phyloP scores from a whole-genome alignment of 495 filamentous ascomycete genomes.

The Apodospora peruviana region DNA sequence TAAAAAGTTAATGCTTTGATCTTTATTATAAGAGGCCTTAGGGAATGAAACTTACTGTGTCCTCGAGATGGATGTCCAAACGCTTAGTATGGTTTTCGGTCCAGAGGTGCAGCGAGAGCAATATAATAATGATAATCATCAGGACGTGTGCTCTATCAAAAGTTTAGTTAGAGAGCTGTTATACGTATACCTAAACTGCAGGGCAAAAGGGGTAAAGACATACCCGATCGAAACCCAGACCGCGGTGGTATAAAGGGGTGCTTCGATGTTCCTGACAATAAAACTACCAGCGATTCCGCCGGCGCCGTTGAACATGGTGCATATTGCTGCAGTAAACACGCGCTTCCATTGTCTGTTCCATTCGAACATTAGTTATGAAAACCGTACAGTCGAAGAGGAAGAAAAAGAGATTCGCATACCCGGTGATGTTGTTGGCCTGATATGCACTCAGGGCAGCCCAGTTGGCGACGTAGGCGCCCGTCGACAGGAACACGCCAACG shows the following conservation, averaged over 20 bases:
- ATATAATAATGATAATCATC: constrained; percentile 56
- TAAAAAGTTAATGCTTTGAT: too few species aligned
- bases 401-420: constrained; percentile 6
- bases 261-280: constrained; percentile 63
- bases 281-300: constrained; percentile 74
- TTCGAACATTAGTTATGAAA: constrained; percentile 4
- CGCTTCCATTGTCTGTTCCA: constrained; percentile 63
- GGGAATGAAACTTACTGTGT: constrained; percentile 21
- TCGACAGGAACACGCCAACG: constrained; percentile 68
- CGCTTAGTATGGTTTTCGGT: constrained; percentile 40
- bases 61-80: constrained; percentile 8
- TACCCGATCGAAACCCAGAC: constrained; percentile 68
- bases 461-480: constrained; percentile 72
- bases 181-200: neutral
- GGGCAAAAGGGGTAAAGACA: neutral
- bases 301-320: constrained; percentile 66
- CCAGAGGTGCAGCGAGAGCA: constrained; percentile 60
- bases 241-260: constrained; percentile 63
- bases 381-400: neutral
- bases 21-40: too few species aligned
- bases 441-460: constrained; percentile 75
- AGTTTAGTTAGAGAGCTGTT: too few species aligned
- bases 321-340: constrained; percentile 61
- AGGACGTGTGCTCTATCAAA: constrained; percentile 48
- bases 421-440: constrained; percentile 65